Evolutionary conservation across 1,284 basidiomycete species (phyloP).

Genomic region (Stygiomarasmius scandens): DNA sequence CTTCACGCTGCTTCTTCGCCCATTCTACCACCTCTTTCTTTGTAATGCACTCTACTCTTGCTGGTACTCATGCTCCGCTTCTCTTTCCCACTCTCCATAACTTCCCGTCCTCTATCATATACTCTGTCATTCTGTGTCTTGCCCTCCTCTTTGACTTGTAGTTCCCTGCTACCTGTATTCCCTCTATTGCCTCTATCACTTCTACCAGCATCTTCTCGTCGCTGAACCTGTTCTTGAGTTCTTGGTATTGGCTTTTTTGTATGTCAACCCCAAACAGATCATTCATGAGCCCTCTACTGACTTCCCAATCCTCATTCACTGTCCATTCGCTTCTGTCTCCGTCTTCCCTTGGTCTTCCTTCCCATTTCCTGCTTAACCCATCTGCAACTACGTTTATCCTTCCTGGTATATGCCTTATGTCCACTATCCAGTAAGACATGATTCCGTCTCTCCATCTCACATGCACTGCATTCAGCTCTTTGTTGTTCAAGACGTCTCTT

Average conservation of each 20-base stretch:
- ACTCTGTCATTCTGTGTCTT: conserved; percentile 27
- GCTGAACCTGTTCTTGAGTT: conserved; percentile 25
- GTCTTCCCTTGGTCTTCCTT: neutral
- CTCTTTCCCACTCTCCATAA: conserved; percentile 32
- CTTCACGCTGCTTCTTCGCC: conserved; percentile 17
- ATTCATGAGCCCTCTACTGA: conserved; percentile 26
- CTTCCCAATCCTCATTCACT: conserved; percentile 16
- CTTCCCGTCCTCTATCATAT: conserved; percentile 33
- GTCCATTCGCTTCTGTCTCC: conserved; percentile 36
- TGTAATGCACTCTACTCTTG: conserved; percentile 21
- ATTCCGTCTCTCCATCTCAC: conserved; percentile 17
- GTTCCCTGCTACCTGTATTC: too few species aligned
- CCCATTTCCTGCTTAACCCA: conserved; percentile 11
- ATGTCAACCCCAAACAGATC: conserved; percentile 26
- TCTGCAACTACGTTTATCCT: conserved; percentile 15
- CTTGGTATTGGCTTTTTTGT: neutral
- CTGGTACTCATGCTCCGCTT: conserved; percentile 16
- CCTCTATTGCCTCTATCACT: conserved; percentile 29
- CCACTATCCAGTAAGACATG: conserved; percentile 13
- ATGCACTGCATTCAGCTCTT: conserved; percentile 14
- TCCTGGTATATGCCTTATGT: conserved; percentile 16
- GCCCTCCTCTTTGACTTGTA: conserved; percentile 24
- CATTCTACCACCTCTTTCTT: conserved; percentile 15
- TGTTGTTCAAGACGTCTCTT: conserved; percentile 13
- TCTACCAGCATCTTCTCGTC: too few species aligned